Conservation (phyloP, 176 grass and related monocot species). For the Carex littledalei region DNA sequence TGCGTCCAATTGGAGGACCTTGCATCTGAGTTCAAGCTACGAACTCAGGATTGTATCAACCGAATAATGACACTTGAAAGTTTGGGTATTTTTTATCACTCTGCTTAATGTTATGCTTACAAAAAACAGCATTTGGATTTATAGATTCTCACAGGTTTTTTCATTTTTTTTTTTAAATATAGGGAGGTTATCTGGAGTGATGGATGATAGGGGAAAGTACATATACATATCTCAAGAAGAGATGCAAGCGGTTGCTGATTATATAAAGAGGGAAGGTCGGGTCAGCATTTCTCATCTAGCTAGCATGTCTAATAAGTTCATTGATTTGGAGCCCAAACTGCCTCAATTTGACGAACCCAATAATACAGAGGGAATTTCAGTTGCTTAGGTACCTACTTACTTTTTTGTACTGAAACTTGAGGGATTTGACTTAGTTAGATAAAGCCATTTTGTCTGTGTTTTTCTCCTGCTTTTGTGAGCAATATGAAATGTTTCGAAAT, state of each 20-base stretch:
- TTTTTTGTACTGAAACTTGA: not conserved
- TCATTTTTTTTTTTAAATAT: not conserved
- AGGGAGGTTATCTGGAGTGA: slow-evolving; percentile 94
- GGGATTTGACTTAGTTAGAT: not conserved
- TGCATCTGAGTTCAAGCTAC: slow-evolving; percentile 78
- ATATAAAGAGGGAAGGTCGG: slow-evolving; percentile 82
- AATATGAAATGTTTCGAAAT: not conserved
- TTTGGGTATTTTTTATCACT: slow-evolving; percentile 47
- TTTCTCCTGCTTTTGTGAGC: not conserved
- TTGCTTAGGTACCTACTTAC: not conserved
- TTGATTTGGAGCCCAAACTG: slow-evolving; percentile 74
- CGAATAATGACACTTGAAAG: slow-evolving; percentile 68
- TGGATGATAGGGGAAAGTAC: slow-evolving; percentile 98
- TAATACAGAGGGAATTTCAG: not conserved
- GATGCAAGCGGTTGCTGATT: slow-evolving; percentile 88
- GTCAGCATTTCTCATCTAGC: slow-evolving; percentile 87
- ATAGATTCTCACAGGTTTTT: not conserved
- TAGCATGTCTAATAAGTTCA: slow-evolving; percentile 79
- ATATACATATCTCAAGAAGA: slow-evolving; percentile 87
- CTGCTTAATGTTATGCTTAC: not conserved
- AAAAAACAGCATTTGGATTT: not conserved
- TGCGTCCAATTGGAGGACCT: slow-evolving; percentile 93
- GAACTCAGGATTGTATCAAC: slow-evolving; percentile 98
- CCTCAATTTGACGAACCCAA: slow-evolving; percentile 10
- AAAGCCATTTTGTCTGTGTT: not conserved